Conservation (phyloP, 2,329 filamentous ascomycete species). For the Hypoxylon sp. region DNA sequence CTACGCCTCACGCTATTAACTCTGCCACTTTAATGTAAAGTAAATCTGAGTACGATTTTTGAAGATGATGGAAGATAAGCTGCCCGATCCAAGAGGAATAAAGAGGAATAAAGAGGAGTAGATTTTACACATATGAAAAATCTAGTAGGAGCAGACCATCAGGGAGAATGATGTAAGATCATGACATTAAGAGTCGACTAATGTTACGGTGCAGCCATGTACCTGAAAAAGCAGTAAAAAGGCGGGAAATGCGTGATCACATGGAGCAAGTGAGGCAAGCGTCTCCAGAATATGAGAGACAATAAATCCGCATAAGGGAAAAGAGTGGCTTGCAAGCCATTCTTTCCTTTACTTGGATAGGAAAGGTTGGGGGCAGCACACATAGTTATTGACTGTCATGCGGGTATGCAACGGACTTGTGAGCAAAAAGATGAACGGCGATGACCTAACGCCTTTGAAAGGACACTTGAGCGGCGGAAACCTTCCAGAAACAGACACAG, state of each 20-base stretch:
- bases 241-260: constrained; percentile 42
- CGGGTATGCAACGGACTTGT: constrained; percentile 44
- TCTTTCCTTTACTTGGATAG: constrained; percentile 30
- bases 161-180: constrained; percentile 45
- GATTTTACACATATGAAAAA: constrained; percentile 32
- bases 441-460: constrained; percentile 34
- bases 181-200: constrained; percentile 43
- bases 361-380: constrained; percentile 37
- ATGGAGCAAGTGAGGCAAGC: constrained; percentile 33
- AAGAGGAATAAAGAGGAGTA: constrained; percentile 43
- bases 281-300: constrained; percentile 46
- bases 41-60: constrained; percentile 11
- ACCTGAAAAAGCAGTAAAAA: constrained; percentile 32
- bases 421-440: constrained; percentile 29
- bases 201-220: constrained; percentile 43
- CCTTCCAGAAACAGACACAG: constrained; percentile 45
- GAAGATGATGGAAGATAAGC: constrained; percentile 23
- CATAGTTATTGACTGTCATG: constrained; percentile 40
- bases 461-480: constrained; percentile 42
- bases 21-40: constrained; percentile 28
- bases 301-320: constrained; percentile 39
- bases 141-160: constrained; percentile 38
- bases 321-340: constrained; percentile 44
- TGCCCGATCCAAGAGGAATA: constrained; percentile 39
- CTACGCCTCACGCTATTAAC: constrained; percentile 27